Evolutionary conservation across 108 stramenopile genomes (phyloP), one percentile per base, ranked within the genome.

Genomic region (Pelagomonas calceolata): DNA sequence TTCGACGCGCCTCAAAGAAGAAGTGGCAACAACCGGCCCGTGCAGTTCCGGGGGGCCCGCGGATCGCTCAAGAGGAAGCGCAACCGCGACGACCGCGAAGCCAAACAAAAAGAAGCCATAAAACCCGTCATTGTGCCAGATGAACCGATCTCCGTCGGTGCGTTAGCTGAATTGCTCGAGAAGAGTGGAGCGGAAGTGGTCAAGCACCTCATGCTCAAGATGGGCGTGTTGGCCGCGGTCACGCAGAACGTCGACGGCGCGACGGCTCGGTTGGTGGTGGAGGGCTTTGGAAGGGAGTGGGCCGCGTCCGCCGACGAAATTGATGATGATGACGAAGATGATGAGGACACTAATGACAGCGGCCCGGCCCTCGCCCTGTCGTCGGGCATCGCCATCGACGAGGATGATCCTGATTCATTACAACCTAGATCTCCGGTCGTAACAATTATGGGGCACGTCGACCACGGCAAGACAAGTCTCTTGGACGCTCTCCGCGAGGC

Each of bases 401-500:
- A 90, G 65, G 92, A 93, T 66, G 89, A 91, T 67, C 75, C 75
- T 21, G 80, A 79, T n/a, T 71, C 77, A 66, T 80, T 97, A 74
- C 51, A 82, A 35, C 79, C 88, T 29, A 81, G 97, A 30, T 82
- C 96, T 26, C 97, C 99, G 44, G 96, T 98, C 32, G 96, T 99
- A 12, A 93, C 95, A 33, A 93, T 99, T 68, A 98, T 99, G 97
- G 99, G 99, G 37, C 99, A 99, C 85, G 99, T 99, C 63, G 99
- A 99, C 79, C 99, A 99, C 78, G 99, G 99, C 68, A 98, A 99
- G 79, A 99, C 99, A 14, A 92, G 95, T 4, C 82, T 99, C 34
- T 88, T 99, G 17, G 99, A 99, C 76, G 82, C 88, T 21, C 89
- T 99, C 66, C 86, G 97, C 1, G 82, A 83, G 65, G 92, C 92